Evolutionary conservation across 1,139 yeast genomes (phyloP).

Genomic region (Yamadazyma diospyri): DNA sequence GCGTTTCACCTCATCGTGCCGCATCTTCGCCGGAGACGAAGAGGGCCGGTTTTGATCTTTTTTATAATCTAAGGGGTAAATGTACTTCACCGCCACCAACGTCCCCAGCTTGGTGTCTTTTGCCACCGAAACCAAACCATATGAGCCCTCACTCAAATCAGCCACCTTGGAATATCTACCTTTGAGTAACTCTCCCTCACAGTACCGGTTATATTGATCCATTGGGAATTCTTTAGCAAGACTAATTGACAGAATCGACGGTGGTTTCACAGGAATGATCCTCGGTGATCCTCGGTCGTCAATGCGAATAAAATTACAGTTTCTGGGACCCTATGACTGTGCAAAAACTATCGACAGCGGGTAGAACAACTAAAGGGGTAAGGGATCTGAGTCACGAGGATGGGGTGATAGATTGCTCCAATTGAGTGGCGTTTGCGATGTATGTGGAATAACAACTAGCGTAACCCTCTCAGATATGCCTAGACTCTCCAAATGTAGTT

Average conservation of each 20-base stretch:
- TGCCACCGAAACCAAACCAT: slow-evolving; percentile 88
- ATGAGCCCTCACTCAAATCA: slow-evolving; percentile 88
- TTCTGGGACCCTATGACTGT: too few relatives aligned
- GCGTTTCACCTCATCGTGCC: slow-evolving; percentile 14
- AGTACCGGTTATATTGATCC: slow-evolving; percentile 51
- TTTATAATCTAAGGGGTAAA: slow-evolving; percentile 48
- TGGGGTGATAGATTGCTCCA: too few relatives aligned
- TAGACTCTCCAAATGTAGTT: too few relatives aligned
- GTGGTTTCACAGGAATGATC: neutral
- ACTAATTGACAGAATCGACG: neutral
- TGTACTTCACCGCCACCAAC: slow-evolving; percentile 82
- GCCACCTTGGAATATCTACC: slow-evolving; percentile 66
- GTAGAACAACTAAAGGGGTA: too few relatives aligned
- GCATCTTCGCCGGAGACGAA: slow-evolving; percentile 38
- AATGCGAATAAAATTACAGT: too few relatives aligned
- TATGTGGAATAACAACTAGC: too few relatives aligned
- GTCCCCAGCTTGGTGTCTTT: slow-evolving; percentile 54
- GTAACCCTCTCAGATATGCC: too few relatives aligned
- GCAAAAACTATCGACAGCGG: too few relatives aligned
- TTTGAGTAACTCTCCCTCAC: slow-evolving; percentile 60
- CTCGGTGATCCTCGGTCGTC: too few relatives aligned
- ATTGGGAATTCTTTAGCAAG: slow-evolving; percentile 14
- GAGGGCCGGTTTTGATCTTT: slow-evolving; percentile 28
- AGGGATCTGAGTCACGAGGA: too few relatives aligned
- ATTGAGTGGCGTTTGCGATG: too few relatives aligned